These are phyloP conservation scores for Penicillium sp. DNA, from an alignment of 2,329 filamentous ascomycete genomes.

Conservation along the genomic window DNA sequence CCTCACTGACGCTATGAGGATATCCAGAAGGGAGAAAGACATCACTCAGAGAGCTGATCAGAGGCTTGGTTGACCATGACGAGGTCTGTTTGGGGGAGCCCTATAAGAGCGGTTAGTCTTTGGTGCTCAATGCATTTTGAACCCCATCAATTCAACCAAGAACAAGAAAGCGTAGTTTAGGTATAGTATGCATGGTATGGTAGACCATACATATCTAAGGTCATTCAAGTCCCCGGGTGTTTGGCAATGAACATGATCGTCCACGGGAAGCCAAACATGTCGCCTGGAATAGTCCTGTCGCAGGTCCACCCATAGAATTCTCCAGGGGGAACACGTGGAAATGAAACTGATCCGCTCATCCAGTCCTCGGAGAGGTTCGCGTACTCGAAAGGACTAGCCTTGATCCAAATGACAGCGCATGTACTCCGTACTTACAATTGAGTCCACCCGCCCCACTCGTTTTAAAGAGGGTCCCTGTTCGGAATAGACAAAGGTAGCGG, in stretches of 20 bases:
- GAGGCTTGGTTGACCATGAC: constrained; percentile 27
- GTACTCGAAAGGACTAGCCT: background rate
- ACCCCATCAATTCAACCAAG: background rate
- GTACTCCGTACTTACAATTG: constrained; percentile 33
- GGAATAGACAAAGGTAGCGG: constrained; percentile 53
- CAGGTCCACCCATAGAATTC: too few relatives aligned
- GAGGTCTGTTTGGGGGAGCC: constrained; percentile 16
- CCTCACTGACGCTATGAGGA: constrained; percentile 78
- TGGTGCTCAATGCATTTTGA: background rate
- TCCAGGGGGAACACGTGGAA: background rate
- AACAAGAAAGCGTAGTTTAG: background rate
- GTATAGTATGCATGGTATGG: too few relatives aligned
- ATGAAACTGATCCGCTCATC: background rate
- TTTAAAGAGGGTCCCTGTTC: constrained; percentile 16
- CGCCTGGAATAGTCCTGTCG: too few relatives aligned
- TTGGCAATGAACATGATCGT: too few relatives aligned
- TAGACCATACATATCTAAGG: too few relatives aligned
- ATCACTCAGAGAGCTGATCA: constrained; percentile 55
- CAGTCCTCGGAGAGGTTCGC: background rate
- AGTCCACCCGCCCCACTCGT: constrained; percentile 47
- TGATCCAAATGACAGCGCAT: background rate
- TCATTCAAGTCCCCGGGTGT: too few relatives aligned
- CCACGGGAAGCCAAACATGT: too few relatives aligned
- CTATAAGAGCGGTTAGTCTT: constrained; percentile 10
- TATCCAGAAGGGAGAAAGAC: constrained; percentile 87